Conservation (phyloP, 129 eudicot species). For the Escallonia herrerae region DNA sequence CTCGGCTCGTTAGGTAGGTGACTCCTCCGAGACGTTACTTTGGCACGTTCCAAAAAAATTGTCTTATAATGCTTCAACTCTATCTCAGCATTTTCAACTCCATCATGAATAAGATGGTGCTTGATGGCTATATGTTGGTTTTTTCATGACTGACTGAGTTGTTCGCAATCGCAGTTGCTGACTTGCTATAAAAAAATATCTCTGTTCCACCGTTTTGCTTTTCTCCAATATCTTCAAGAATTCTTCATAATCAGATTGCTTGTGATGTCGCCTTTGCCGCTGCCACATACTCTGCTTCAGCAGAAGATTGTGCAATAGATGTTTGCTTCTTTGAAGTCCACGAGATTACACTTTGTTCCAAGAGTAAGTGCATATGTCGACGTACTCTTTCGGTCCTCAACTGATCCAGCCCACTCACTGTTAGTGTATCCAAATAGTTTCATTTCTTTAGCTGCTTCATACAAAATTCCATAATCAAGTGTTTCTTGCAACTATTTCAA, state of each 20-base stretch:
- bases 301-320: neutral
- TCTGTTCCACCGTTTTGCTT: too few species aligned
- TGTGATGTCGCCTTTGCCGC: neutral
- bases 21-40: too few species aligned
- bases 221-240: neutral
- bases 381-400: neutral
- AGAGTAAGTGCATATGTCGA: neutral
- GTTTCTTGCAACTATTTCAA: neutral
- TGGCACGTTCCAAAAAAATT: too few species aligned
- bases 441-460: neutral
- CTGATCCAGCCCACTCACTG: conserved; percentile 3
- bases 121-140: too few species aligned
- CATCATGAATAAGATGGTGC: too few species aligned
- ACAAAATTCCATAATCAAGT: neutral
- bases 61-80: too few species aligned
- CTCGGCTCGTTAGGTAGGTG: too few species aligned
- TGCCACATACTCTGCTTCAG: conserved; percentile 2
- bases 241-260: neutral
- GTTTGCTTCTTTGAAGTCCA: conserved; percentile 8
- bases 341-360: neutral
- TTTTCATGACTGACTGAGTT: too few species aligned
- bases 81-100: too few species aligned
- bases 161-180: too few species aligned
- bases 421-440: neutral
- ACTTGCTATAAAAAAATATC: too few species aligned